Base-by-base conservation (phyloP, 192 early-diverging fungal genomes). In the Mortierella hygrophila region DNA sequence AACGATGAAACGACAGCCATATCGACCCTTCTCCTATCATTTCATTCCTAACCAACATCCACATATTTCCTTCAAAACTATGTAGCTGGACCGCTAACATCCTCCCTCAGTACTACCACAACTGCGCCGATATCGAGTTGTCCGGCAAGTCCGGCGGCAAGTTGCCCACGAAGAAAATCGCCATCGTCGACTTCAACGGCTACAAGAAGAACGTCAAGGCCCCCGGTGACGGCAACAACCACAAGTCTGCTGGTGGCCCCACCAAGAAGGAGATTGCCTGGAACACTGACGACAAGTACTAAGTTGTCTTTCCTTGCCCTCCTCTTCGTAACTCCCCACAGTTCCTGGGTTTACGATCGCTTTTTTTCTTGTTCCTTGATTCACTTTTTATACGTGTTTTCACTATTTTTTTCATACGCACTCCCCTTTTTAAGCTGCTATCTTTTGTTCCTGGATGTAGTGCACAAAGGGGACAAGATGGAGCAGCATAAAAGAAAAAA, bases 91-190 rank as follows among this genome's bases (percentile, higher is more conserved):
- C 93, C 40, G 94, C 94, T 40, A 82, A 93, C 26, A 94, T 94
- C 9, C 91, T 93, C 79, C 91, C 94, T 70, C 94, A 96, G 90
- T 94, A 92, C 83, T 96, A 96, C 90, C 92, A 92, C 90, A 94
- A 94, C 89, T 95, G 94, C 74, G 94, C 93, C 68, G 94, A 95
- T 88, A 88, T 96, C 23, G 83, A 87, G 37, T 88, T 95, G 72
- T 79, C 78, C 15, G 92, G 93, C 77, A 70, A 40, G 20, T 65
- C 60, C 70, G 40, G 60, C 42, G 77, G 82, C 71, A 83, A 83
- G 82, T 41, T 74, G 70, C 82, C 82, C 57, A 41, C 6, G 29
- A 75, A 75, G 63, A n/a, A 35, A 8, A 83, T 83, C 41, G 35
- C 32, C 7, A 57, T 78, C 44, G 82, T 83, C 42, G 82, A 83